Base-by-base conservation (phyloP, 352 stramenopile genomes). In the Globisporangium heterothallicum region DNA sequence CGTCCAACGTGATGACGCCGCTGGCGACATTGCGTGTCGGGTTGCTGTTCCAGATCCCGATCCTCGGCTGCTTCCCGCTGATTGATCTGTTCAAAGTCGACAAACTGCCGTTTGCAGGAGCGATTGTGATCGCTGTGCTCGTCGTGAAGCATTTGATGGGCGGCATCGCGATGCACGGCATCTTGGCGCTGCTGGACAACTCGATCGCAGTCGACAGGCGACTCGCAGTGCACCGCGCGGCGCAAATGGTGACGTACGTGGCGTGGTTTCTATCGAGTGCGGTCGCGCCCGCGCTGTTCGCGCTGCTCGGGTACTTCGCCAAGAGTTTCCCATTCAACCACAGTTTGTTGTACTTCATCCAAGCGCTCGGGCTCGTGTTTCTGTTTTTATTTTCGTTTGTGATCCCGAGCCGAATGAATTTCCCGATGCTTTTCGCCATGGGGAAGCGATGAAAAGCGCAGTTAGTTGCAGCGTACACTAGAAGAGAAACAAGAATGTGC, bases 381-480 rank as follows among this genome's bases (percentile, higher is more conserved):
- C 57, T 92, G 29, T 71, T 92, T 4, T 61, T 89, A 30, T 88
- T 92, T 52, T 87, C 81, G 8, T 80, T 86, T 29, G 61, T 82
- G 24, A 88, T 92, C 47, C 81, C 81, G 3, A 88, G 72, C 32
- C 73, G 81, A 35, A 72, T 92, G 68, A 92, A 92, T 44, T 92
- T 92, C 38, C 81, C 81, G 3, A 68, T 87, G 64, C 64, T 92
- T 8, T 88, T 92, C 42, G 73, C 74, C 45, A 87, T 88, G 78
- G 78, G 72, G 9, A 90, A 90, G 58, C 63, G 79, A 61, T 90
- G 58, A 84, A 55, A 25, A 32, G n/a, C n/a, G n/a, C n/a, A n/a
- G n/a, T n/a, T n/a, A 26, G 45, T 18, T 18, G 16, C 18, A 14
- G 18, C n/a, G n/a, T n/a, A n/a, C n/a, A n/a, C n/a, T n/a, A n/a